Evolutionary conservation across 441 rosid genomes (phyloP).

Genomic region (Gossypium gossypioides): DNA sequence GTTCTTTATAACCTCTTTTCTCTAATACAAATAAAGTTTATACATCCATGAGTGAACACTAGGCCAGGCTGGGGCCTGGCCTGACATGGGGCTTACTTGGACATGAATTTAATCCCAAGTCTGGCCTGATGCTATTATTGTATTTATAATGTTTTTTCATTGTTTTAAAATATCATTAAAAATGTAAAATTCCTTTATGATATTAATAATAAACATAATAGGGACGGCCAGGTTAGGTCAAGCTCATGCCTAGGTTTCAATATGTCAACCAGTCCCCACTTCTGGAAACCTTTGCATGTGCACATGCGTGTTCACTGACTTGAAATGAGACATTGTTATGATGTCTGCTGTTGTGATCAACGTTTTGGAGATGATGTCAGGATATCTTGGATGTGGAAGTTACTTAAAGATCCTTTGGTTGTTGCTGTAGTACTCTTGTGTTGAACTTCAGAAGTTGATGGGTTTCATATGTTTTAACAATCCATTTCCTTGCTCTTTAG

Average conservation of each 20-base stretch:
- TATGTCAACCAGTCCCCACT: background rate
- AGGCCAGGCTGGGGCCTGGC: background rate
- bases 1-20: conserved; percentile 29
- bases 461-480: background rate
- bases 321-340: conserved; percentile 9
- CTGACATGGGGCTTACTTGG: background rate
- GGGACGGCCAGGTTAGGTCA: background rate
- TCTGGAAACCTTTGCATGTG: background rate
- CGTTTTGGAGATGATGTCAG: background rate
- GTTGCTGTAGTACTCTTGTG: background rate
- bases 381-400: background rate
- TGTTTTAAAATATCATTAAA: background rate
- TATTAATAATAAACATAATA: background rate
- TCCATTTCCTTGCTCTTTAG: background rate
- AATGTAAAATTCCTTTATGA: background rate
- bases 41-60: background rate
- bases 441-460: background rate
- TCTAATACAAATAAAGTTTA: conserved; percentile 3
- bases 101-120: background rate
- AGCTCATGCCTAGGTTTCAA: background rate
- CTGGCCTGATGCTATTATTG: background rate
- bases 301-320: background rate
- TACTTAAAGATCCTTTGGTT: background rate
- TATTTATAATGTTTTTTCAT: too few relatives aligned
- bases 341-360: background rate